Percentiles rank a stretch among this genome's conserved stretches.
Conservation (phyloP, 306 rosid genomes). For the Lathyrus oleraceus region DNA sequence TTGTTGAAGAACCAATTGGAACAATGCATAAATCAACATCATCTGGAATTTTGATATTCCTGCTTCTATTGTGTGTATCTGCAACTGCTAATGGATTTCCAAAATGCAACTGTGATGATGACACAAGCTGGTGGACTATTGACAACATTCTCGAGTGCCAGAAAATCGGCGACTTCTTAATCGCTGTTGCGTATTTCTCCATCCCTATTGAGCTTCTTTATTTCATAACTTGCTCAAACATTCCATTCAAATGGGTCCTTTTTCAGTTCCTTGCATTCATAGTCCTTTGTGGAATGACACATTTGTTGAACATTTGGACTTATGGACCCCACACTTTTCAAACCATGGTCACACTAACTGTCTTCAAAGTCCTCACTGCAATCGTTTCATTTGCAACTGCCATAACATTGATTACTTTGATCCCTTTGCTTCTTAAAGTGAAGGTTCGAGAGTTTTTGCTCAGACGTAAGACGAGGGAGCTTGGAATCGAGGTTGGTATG, state of each 20-base stretch:
- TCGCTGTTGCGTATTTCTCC: constrained; percentile 87
- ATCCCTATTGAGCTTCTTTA: constrained; percentile 86
- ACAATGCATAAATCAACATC: constrained; percentile 63
- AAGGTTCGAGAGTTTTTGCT: constrained; percentile 86
- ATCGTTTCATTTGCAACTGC: constrained; percentile 84
- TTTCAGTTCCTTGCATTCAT: constrained; percentile 79
- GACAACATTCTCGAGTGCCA: constrained; percentile 78
- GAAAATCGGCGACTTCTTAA: constrained; percentile 77
- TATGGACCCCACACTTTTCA: constrained; percentile 80
- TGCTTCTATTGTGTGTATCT: constrained; percentile 43
- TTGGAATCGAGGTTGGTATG: constrained; percentile 75
- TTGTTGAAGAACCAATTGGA: not conserved
- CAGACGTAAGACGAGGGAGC: constrained; percentile 85
- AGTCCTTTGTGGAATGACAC: constrained; percentile 87
- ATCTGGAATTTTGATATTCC: constrained; percentile 48
- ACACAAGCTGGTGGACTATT: constrained; percentile 66
- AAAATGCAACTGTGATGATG: constrained; percentile 87
- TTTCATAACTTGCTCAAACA: constrained; percentile 78
- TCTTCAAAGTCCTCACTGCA: constrained; percentile 79
- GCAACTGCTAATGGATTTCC: constrained; percentile 50
- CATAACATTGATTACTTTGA: constrained; percentile 73
- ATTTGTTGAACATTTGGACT: constrained; percentile 85
- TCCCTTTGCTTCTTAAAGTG: constrained; percentile 84
- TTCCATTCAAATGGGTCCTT: constrained; percentile 95
- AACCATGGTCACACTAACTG: constrained; percentile 72